Percentiles rank a stretch among this genome's conserved stretches.
Conservation (phyloP, 208 protist species). For the Wallacemonas sp. region DNA sequence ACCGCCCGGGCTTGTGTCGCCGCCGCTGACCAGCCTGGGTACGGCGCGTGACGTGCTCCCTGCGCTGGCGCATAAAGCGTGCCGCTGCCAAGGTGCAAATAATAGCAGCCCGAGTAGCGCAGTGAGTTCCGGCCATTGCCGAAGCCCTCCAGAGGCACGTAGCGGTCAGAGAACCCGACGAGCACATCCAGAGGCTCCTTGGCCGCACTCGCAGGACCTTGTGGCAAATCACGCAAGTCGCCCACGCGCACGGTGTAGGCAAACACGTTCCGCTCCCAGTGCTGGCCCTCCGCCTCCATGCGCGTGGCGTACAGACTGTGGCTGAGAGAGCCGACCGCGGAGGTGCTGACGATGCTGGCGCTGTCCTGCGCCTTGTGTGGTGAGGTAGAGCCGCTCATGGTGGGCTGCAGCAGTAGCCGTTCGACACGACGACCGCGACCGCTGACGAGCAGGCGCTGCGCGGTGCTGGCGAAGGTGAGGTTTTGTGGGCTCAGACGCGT, state of each 20-base stretch:
- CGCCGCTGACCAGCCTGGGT: conserved; percentile 8
- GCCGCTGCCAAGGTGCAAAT: conserved; percentile 35
- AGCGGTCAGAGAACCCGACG: conserved; percentile 55
- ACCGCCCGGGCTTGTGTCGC: conserved; percentile 8
- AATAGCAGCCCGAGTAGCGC: conserved; percentile 47
- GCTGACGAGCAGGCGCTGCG: conserved; percentile 22
- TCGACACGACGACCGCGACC: conserved; percentile 20
- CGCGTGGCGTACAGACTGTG: conserved; percentile 30
- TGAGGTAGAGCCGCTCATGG: neutral
- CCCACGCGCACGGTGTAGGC: conserved; percentile 18
- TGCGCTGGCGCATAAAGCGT: conserved; percentile 34
- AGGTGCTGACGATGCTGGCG: conserved; percentile 22
- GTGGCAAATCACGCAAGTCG: conserved; percentile 13
- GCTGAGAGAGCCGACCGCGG: conserved; percentile 38
- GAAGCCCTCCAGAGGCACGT: conserved; percentile 54
- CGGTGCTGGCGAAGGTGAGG: conserved; percentile 23
- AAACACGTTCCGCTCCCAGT: conserved; percentile 17
- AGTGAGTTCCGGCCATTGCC: conserved; percentile 36
- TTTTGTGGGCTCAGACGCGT: neutral
- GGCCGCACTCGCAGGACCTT: neutral
- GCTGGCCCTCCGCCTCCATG: conserved; percentile 11
- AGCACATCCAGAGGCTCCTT: conserved; percentile 27
- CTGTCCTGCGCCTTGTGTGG: neutral
- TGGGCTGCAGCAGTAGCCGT: conserved; percentile 8
- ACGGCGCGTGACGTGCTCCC: conserved; percentile 1